Conservation (phyloP, 2,329 filamentous ascomycete species). For the Clonostachys rosea region DNA sequence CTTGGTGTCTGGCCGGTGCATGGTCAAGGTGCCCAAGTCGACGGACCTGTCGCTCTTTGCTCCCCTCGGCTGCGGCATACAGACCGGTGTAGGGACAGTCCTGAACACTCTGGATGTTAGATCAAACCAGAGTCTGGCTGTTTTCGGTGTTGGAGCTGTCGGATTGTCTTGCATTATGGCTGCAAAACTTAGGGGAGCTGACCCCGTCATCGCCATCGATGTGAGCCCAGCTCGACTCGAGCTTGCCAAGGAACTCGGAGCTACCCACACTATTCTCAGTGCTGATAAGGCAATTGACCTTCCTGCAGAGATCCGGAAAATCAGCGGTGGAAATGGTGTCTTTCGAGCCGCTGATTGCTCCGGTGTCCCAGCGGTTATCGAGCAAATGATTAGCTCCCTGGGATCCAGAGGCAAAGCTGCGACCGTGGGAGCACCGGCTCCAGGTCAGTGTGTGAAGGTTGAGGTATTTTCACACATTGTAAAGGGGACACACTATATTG, state of each 20-base stretch:
- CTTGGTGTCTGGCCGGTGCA: not conserved
- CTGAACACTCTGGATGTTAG: slow-evolving; percentile 18
- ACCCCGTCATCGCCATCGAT: slow-evolving; percentile 21
- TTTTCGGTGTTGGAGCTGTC: slow-evolving; percentile 25
- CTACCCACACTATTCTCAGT: slow-evolving; percentile 20
- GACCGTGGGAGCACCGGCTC: too few relatives aligned
- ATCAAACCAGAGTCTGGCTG: slow-evolving; percentile 14
- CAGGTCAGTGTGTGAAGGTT: too few relatives aligned
- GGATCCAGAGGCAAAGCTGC: too few relatives aligned
- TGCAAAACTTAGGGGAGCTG: slow-evolving; percentile 15
- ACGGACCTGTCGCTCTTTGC: not conserved
- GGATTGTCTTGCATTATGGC: slow-evolving; percentile 26
- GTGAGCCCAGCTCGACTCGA: slow-evolving; percentile 14
- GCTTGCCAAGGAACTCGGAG: slow-evolving; percentile 21
- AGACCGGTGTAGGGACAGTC: slow-evolving; percentile 27
- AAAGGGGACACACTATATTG: too few relatives aligned
- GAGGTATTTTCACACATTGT: too few relatives aligned
- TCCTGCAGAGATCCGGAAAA: too few relatives aligned
- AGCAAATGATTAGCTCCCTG: too few relatives aligned
- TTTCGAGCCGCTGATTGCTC: too few relatives aligned
- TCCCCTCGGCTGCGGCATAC: slow-evolving; percentile 22
- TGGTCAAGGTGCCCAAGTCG: not conserved
- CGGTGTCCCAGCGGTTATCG: too few relatives aligned
- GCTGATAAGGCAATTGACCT: too few relatives aligned
- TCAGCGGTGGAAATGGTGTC: too few relatives aligned